Evolutionary conservation across 2,329 filamentous ascomycete species (phyloP).

Genomic region (Camptophora hylomeconis): DNA sequence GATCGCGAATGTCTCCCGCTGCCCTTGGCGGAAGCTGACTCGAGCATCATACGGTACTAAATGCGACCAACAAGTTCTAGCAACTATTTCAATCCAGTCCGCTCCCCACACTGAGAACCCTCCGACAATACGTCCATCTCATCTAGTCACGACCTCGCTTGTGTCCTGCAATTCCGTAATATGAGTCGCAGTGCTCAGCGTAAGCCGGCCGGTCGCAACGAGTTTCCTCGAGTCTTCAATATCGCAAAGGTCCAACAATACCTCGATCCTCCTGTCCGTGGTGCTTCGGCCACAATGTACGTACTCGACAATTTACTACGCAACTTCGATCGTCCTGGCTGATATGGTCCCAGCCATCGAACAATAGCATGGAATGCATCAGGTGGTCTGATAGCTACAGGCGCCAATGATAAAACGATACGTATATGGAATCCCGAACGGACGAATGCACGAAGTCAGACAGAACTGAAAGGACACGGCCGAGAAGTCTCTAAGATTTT

Average conservation of each 20-base stretch:
- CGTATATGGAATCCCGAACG: conserved; percentile 73
- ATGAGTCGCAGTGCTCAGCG: conserved; percentile 29
- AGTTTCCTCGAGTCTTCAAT: conserved; percentile 54
- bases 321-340: conserved; percentile 12
- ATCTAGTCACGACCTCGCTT: no score
- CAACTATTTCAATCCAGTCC: no score
- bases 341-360: conserved; percentile 43
- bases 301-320: conserved; percentile 17
- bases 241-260: conserved; percentile 60
- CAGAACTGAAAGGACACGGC: conserved; percentile 34
- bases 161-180: no score
- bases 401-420: conserved; percentile 73
- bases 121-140: no score
- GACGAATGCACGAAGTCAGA: conserved; percentile 32
- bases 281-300: conserved; percentile 44
- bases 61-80: no score
- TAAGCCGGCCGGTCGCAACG: conserved; percentile 45
- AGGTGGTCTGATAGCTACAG: conserved; percentile 73
- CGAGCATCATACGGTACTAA: no score
- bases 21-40: no score
- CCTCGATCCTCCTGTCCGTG: conserved; percentile 46
- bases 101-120: no score
- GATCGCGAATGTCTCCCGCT: no score
- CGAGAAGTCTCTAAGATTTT: conserved; percentile 35
- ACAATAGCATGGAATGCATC: conserved; percentile 82